Conservation (phyloP, 768 basidiomycete species). For the Auricularia cornea region DNA sequence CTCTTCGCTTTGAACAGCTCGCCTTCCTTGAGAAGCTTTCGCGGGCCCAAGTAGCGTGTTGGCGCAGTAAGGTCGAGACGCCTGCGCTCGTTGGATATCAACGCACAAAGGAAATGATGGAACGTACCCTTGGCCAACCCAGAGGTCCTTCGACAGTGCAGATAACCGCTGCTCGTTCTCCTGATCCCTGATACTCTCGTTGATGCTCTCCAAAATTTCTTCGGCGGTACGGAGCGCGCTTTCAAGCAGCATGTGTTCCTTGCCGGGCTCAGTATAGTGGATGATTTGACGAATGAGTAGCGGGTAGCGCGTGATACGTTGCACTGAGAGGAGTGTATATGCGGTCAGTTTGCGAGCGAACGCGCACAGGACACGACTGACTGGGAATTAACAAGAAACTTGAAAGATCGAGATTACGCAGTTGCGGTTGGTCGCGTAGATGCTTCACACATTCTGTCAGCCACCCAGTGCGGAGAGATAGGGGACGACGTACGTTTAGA, state of each 20-base stretch:
- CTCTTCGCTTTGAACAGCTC: constrained; percentile 74
- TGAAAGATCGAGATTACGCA: constrained; percentile 78
- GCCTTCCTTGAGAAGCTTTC: constrained; percentile 75
- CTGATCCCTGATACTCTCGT: constrained; percentile 79
- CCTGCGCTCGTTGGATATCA: constrained; percentile 24
- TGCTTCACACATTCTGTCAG: constrained; percentile 40
- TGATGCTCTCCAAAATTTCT: constrained; percentile 67
- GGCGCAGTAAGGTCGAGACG: constrained; percentile 86
- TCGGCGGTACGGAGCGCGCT: constrained; percentile 58
- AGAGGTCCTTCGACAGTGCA: constrained; percentile 67
- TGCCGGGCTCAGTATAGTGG: constrained; percentile 62
- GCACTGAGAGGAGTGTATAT: constrained; percentile 46
- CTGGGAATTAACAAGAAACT: constrained; percentile 90
- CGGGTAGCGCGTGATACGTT: constrained; percentile 92
- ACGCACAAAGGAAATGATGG: not conserved
- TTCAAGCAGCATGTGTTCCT: constrained; percentile 50
- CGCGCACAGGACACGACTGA: constrained; percentile 29
- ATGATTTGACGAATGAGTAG: constrained; percentile 78
- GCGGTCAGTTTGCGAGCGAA: not conserved
- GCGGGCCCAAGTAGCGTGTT: constrained; percentile 75
- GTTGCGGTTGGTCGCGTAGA: constrained; percentile 67
- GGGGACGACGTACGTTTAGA: constrained; percentile 45
- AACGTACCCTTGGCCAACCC: constrained; percentile 77
- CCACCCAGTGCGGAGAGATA: constrained; percentile 2
- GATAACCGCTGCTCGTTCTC: constrained; percentile 73